phyloP scores from a whole-genome alignment of 2,329 filamentous ascomycete genomes.

The Claviceps sorghi region DNA sequence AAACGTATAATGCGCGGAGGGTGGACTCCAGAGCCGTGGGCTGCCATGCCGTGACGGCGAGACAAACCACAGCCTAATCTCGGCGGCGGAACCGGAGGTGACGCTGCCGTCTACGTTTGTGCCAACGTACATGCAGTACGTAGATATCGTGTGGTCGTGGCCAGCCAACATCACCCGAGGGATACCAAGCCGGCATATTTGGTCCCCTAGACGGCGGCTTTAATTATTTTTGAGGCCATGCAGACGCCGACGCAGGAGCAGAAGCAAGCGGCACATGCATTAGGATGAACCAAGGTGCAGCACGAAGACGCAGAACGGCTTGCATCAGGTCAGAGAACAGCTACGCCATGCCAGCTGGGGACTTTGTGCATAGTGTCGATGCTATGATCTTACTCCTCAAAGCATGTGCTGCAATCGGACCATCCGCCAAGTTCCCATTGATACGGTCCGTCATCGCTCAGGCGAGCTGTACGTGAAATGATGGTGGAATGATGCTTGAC shows the following conservation, averaged over 20 bases:
- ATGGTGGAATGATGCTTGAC: background rate
- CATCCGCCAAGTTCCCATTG: background rate
- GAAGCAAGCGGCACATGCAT: background rate
- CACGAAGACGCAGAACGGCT: background rate
- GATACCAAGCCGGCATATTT: background rate
- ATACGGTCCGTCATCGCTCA: background rate
- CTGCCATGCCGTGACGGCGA: background rate
- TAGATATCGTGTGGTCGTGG: background rate
- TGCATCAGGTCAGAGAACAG: background rate
- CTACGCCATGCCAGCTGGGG: background rate
- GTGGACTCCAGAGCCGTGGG: background rate
- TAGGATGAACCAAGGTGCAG: background rate
- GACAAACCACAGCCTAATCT: background rate
- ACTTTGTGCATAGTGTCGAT: background rate
- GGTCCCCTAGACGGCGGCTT: background rate
- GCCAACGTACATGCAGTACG: background rate
- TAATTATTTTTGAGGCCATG: no score
- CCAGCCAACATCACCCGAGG: background rate
- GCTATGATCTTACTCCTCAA: background rate
- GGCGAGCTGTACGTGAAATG: background rate
- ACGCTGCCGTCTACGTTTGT: background rate
- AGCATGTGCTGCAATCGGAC: background rate
- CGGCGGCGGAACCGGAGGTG: background rate
- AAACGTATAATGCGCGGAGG: background rate
- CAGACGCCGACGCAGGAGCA: no score